Percentiles rank a stretch among this genome's conserved stretches.
Evolutionary conservation across 208 protist genomes (phyloP).

Genomic region (Leishmania aethiopica): DNA sequence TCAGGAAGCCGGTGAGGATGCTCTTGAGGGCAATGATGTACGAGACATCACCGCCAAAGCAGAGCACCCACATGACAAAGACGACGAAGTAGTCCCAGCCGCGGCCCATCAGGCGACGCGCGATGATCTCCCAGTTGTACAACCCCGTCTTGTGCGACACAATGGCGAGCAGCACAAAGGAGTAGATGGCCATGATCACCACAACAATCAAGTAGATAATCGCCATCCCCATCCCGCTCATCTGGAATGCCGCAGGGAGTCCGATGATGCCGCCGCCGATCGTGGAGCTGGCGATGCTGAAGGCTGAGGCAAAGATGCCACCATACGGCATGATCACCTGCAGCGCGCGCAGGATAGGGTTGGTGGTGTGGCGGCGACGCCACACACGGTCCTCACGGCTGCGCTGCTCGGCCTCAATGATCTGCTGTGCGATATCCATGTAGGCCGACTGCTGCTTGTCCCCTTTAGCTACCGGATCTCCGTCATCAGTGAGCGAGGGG

Average conservation of each 20-base stretch:
- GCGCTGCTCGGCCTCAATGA: constrained; percentile 24
- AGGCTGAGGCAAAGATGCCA: constrained; percentile 41
- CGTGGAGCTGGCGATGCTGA: constrained; percentile 70
- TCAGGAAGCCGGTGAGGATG: constrained; percentile 43
- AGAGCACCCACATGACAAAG: constrained; percentile 60
- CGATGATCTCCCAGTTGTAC: constrained; percentile 56
- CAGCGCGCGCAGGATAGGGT: constrained; percentile 32
- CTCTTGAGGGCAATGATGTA: constrained; percentile 67
- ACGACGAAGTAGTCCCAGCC: constrained; percentile 23
- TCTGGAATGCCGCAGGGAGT: constrained; percentile 58
- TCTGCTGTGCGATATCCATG: constrained; percentile 22
- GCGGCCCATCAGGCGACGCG: constrained; percentile 42
- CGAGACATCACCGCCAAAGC: constrained; percentile 58
- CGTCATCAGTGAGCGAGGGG: neutral
- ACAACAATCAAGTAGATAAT: constrained; percentile 35
- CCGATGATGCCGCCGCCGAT: constrained; percentile 70
- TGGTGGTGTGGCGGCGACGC: constrained; percentile 48
- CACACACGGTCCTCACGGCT: constrained; percentile 39
- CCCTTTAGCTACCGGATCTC: constrained; percentile 2
- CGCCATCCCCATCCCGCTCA: constrained; percentile 52
- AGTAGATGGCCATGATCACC: constrained; percentile 51
- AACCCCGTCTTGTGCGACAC: constrained; percentile 48
- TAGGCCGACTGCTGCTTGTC: neutral
- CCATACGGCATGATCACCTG: constrained; percentile 58
- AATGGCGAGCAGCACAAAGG: constrained; percentile 59